Conservation (phyloP, 2,329 filamentous ascomycete species). For the Colletotrichum viniferum region DNA sequence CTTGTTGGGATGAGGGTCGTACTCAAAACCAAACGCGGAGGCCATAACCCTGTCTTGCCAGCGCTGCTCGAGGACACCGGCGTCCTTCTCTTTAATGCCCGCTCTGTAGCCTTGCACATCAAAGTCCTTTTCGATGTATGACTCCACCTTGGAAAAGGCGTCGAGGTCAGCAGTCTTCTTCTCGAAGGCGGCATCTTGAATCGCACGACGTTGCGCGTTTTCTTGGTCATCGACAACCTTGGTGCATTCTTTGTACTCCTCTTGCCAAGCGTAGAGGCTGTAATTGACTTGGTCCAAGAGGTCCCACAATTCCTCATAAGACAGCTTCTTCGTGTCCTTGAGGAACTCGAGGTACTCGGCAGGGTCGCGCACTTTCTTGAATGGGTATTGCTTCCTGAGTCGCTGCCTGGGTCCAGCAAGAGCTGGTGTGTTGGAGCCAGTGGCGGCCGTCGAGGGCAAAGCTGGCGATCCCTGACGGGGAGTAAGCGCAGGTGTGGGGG, state of each 20-base stretch:
- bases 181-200: conserved; percentile 52
- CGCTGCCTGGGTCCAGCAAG: conserved; percentile 35
- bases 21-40: conserved; percentile 64
- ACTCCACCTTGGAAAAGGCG: conserved; percentile 37
- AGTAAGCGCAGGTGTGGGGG: conserved; percentile 41
- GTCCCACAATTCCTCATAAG: conserved; percentile 48
- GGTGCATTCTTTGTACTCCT: conserved; percentile 56
- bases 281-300: conserved; percentile 49
- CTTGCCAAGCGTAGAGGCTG: conserved; percentile 55
- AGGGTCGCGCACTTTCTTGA: conserved; percentile 55
- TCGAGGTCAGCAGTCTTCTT: conserved; percentile 46
- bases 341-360: conserved; percentile 53
- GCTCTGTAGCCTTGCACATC: conserved; percentile 58
- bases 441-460: conserved; percentile 26
- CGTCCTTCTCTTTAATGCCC: conserved; percentile 36
- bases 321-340: conserved; percentile 54
- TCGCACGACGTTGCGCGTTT: conserved; percentile 55
- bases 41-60: conserved; percentile 63
- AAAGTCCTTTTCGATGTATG: conserved; percentile 56
- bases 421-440: conserved; percentile 34
- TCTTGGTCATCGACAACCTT: conserved; percentile 62
- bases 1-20: conserved; percentile 61
- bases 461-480: conserved; percentile 43
- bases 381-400: conserved; percentile 39
- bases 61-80: conserved; percentile 45